Conservation (phyloP, 768 basidiomycete genomes). For the Cystobasidium onofrii region DNA sequence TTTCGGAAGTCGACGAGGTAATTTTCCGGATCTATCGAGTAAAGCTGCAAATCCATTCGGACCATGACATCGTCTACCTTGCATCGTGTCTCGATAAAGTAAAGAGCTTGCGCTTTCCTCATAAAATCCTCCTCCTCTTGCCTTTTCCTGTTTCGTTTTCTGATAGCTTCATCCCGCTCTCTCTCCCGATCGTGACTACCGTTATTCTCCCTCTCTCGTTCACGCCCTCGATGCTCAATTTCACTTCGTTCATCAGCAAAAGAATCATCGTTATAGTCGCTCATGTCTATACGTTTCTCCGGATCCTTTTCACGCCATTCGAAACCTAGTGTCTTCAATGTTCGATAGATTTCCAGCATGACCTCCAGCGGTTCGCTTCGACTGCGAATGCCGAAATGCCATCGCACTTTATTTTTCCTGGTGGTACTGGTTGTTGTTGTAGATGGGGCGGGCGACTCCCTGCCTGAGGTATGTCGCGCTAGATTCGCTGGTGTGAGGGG, state of each 20-base stretch:
- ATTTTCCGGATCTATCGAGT: constrained; percentile 80
- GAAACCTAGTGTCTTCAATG: constrained; percentile 80
- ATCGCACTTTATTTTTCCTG: constrained; percentile 70
- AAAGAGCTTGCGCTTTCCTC: constrained; percentile 54
- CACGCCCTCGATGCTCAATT: constrained; percentile 7
- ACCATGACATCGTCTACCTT: constrained; percentile 87
- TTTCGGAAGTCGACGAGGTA: constrained; percentile 98
- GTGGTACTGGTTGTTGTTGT: constrained; percentile 52
- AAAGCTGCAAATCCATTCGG: constrained; percentile 93
- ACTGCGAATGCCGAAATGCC: constrained; percentile 97
- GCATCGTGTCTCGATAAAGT: constrained; percentile 88
- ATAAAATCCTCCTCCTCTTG: constrained; percentile 45
- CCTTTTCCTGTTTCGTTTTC: constrained; percentile 44
- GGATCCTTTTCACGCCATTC: constrained; percentile 87
- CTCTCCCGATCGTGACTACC: constrained; percentile 1
- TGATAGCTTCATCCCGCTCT: constrained; percentile 62
- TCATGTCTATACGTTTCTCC: constrained; percentile 52
- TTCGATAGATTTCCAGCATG: constrained; percentile 95
- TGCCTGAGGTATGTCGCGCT: constrained; percentile 3
- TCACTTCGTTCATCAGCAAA: constrained; percentile 41
- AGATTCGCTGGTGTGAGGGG: background rate
- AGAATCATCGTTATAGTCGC: constrained; percentile 39
- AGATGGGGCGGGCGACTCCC: constrained; percentile 34
- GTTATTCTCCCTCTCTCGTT: background rate
- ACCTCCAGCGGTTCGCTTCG: constrained; percentile 84